Conservation (phyloP, 768 basidiomycete species). For the Termitomyces sp. region DNA sequence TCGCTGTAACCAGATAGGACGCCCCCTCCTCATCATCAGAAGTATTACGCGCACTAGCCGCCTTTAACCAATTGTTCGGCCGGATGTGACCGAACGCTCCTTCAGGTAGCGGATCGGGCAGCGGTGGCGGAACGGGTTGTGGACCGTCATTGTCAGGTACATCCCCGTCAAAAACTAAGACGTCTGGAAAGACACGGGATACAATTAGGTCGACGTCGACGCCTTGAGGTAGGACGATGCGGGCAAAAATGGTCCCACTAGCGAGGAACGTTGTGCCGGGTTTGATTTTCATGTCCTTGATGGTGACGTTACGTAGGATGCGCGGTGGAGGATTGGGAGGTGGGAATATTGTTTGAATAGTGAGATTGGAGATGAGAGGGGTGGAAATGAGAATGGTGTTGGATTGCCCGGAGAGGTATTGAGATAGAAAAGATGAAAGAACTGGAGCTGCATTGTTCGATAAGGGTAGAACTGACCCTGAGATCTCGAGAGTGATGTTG, state of each 20-base stretch:
- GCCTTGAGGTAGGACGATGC: conserved; percentile 62
- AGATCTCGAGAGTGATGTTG: conserved; percentile 55
- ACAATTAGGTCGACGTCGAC: conserved; percentile 64
- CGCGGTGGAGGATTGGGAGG: conserved; percentile 57
- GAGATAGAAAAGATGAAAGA: conserved; percentile 58
- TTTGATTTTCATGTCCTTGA: conserved; percentile 69
- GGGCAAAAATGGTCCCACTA: conserved; percentile 63
- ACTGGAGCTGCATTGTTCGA: conserved; percentile 27
- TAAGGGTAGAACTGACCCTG: conserved; percentile 54
- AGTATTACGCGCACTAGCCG: conserved; percentile 34
- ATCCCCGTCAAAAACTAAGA: conserved; percentile 72
- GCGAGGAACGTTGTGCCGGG: conserved; percentile 52
- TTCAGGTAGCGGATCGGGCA: conserved; percentile 64
- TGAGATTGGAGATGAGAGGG: conserved; percentile 44
- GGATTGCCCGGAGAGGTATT: conserved; percentile 52
- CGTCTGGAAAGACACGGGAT: conserved; percentile 64
- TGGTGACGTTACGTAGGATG: conserved; percentile 66
- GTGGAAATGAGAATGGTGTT: conserved; percentile 57
- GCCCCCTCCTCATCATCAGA: conserved; percentile 44
- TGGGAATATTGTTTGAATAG: conserved; percentile 53
- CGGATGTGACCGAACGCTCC: conserved; percentile 72
- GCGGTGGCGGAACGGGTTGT: conserved; percentile 33
- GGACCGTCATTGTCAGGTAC: conserved; percentile 29
- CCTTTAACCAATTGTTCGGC: conserved; percentile 62
- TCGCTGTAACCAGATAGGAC: conserved; percentile 54